Conservation (phyloP, 148 eudicot species). For the Amaranthus cruentus region DNA sequence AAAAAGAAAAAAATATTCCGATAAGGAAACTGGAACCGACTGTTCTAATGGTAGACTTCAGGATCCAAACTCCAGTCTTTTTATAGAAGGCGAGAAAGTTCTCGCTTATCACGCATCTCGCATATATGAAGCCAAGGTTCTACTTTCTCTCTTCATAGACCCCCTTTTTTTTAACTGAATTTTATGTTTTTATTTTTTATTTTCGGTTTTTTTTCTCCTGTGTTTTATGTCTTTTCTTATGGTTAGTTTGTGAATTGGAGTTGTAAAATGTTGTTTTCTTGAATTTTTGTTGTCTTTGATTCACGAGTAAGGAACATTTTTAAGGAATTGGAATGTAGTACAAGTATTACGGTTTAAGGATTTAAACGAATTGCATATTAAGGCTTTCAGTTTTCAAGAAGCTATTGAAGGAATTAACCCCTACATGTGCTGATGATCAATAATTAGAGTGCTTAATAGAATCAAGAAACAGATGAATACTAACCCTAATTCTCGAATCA, state of each 20-base stretch:
- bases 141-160: conserved; percentile 15
- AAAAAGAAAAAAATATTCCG: conserved; percentile 53
- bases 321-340: neutral
- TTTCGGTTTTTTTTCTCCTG: neutral
- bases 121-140: conserved; percentile 93
- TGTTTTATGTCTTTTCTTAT: neutral
- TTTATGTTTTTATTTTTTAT: neutral
- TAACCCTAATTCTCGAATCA: too few relatives aligned
- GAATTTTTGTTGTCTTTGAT: neutral
- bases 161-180: neutral
- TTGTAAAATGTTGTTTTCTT: neutral
- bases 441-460: too few relatives aligned
- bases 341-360: conserved; percentile 4
- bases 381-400: neutral
- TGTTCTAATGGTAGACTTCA: conserved; percentile 51
- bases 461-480: too few relatives aligned
- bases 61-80: conserved; percentile 41
- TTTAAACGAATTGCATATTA: neutral
- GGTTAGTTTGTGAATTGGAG: neutral
- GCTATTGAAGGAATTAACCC: neutral
- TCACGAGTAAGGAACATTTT: neutral
- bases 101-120: conserved; percentile 96
- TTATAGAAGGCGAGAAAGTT: conserved; percentile 76
- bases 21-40: conserved; percentile 52
- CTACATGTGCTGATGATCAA: too few relatives aligned